These are phyloP conservation scores for Cymbopogon flexuosus DNA, from an alignment of 202 grass and related monocot species.

Conservation along the genomic window DNA sequence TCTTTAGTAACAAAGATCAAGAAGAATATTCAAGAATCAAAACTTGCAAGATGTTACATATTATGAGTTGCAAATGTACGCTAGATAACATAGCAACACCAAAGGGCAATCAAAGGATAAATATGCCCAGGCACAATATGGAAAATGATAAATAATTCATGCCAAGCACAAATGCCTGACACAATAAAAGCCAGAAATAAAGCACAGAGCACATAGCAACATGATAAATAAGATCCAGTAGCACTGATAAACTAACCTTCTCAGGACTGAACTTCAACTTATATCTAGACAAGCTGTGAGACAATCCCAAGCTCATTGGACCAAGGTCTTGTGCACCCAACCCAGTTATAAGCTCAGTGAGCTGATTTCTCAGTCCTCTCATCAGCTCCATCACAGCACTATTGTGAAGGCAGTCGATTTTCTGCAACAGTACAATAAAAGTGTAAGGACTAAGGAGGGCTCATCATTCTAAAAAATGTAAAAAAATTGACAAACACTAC, in stretches of 20 bases:
- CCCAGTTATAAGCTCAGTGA: slow-evolving; percentile 81
- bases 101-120: not conserved
- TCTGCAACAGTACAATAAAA: not conserved
- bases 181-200: not conserved
- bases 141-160: not conserved
- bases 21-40: not conserved
- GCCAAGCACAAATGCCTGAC: not conserved
- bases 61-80: not conserved
- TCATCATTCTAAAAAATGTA: not conserved
- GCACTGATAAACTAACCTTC: slow-evolving; percentile 43
- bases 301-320: slow-evolving; percentile 81
- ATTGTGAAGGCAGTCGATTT: not conserved
- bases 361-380: slow-evolving; percentile 75
- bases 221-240: not conserved
- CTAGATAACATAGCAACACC: not conserved
- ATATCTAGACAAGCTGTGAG: slow-evolving; percentile 83
- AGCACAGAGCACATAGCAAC: slow-evolving; percentile 12
- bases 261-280: slow-evolving; percentile 94
- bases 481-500: not conserved
- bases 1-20: not conserved
- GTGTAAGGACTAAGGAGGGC: not conserved
- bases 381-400: slow-evolving; percentile 38
- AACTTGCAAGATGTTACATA: not conserved
- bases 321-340: slow-evolving; percentile 69
- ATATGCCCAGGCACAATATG: not conserved